Evolutionary conservation across 208 protist genomes (phyloP).

Genomic region (Leishmania tarentolae): DNA sequence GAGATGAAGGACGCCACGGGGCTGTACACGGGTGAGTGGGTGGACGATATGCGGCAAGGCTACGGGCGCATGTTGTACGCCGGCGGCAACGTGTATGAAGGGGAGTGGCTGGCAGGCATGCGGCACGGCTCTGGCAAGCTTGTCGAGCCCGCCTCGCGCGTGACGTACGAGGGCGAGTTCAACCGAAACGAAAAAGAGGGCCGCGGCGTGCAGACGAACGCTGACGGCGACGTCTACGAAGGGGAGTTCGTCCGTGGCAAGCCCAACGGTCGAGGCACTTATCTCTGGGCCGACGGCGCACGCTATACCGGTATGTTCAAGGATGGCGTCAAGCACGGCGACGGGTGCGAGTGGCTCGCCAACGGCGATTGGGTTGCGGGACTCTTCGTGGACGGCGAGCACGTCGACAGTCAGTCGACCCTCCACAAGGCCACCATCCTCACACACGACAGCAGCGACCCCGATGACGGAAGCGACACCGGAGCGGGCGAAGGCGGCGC

Average conservation of each 20-base stretch:
- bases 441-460: constrained; percentile 14
- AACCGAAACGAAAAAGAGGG: constrained; percentile 79
- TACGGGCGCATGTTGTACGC: constrained; percentile 77
- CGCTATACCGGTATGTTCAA: constrained; percentile 86
- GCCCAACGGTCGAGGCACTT: constrained; percentile 77
- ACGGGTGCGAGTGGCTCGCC: constrained; percentile 81
- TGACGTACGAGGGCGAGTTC: constrained; percentile 78
- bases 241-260: constrained; percentile 76
- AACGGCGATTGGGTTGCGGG: constrained; percentile 83
- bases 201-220: constrained; percentile 71
- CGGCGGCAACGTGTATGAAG: constrained; percentile 83
- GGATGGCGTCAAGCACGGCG: constrained; percentile 83
- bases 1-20: constrained; percentile 80
- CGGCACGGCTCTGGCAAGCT: constrained; percentile 85
- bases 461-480: background rate
- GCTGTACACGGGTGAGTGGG: constrained; percentile 85
- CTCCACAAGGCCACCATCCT: constrained; percentile 38
- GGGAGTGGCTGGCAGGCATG: constrained; percentile 85
- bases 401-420: constrained; percentile 61
- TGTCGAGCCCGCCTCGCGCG: constrained; percentile 42
- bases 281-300: constrained; percentile 78
- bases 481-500: background rate
- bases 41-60: constrained; percentile 83
- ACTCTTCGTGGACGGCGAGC: constrained; percentile 72
- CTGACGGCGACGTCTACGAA: constrained; percentile 82